Base-by-base conservation (phyloP, 2,329 filamentous ascomycete species). In the Neofusicoccum kwambonambiense region DNA sequence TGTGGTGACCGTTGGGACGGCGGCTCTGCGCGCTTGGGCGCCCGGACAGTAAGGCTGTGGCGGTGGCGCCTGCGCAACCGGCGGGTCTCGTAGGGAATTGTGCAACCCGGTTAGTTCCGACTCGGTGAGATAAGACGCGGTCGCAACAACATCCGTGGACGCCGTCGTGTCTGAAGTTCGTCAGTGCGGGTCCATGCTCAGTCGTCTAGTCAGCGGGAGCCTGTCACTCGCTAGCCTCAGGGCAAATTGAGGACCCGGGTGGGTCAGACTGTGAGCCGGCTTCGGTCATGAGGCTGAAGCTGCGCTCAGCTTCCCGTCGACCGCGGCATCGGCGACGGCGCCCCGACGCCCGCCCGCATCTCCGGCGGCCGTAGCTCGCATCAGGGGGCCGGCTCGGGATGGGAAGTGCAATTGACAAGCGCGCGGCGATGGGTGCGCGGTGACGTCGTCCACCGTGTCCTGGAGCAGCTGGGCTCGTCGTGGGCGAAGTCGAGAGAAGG, bases 141-240 rank as follows among this genome's bases (percentile, higher is more conserved):
- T 42, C 34, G 51, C 44, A 57, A 12, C 41, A 56, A 42, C 50
- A 44, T 34, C 27, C 27, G 44, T 62, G 60, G 61, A 45, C 41
- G 62, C 62, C 62, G 51, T 37, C 31, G 51, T 39, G 51, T 54
- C 62, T 64, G 62, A 57, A 56, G 37, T 42, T 19, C 35, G 62
- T 64, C 51, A 64, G 62, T 64, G 62, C 62, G 62, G 62, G 62
- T 42, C 62, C 41, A 49, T 50, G 62, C 62, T 60, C 27, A 31
- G 27, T 31, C 27, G 4, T 31, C 58, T 42, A 31, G 19, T 41
- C 17, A 41, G 17, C 58, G 35, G 47, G 47, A 50, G 58, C 58
- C 44, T 50, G 44, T 50, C 35, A 62, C 58, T 62, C 47, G 58
- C 58, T 62, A 51, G 58, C 44, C 15, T 34, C 44, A 41, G 34